These are phyloP conservation scores for Huntiella moniliformis DNA, from an alignment of 2,329 filamentous ascomycete species.

Conservation along the genomic window DNA sequence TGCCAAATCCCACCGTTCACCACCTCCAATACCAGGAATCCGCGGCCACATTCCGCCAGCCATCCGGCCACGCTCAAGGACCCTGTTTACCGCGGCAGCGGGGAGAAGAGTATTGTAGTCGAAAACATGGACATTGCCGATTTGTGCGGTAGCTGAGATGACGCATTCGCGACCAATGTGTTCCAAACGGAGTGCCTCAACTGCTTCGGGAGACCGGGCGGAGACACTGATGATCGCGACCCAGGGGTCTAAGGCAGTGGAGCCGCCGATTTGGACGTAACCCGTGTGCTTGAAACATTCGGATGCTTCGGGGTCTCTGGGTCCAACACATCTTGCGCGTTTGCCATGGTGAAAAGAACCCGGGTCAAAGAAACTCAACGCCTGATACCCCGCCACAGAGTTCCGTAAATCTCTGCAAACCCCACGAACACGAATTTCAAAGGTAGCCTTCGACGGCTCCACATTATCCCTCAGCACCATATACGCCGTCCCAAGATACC, in stretches of 20 bases:
- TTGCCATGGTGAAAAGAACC: not conserved
- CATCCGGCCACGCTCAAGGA: not conserved
- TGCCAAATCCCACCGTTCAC: not conserved
- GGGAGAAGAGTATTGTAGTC: not conserved
- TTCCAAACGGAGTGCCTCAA: not conserved
- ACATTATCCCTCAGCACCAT: not conserved
- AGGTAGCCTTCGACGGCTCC: not conserved
- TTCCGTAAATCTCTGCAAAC: not conserved
- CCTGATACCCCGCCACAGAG: not conserved
- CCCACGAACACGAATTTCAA: not conserved
- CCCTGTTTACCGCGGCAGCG: not conserved
- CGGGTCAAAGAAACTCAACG: not conserved
- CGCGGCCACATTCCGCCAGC: not conserved
- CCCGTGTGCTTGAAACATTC: not conserved
- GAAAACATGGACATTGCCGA: not conserved
- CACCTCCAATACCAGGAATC: not conserved
- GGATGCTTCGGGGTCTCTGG: not conserved
- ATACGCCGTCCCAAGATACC: not conserved
- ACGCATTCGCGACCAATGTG: not conserved
- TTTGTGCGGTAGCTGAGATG: not conserved
- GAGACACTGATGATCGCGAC: not conserved
- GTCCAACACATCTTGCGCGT: not conserved
- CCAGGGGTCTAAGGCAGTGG: not conserved
- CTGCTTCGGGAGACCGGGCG: not conserved
- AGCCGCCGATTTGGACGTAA: not conserved